Evolutionary conservation across 352 stramenopile species (phyloP).

Genomic region (Pythium phragmitis): DNA sequence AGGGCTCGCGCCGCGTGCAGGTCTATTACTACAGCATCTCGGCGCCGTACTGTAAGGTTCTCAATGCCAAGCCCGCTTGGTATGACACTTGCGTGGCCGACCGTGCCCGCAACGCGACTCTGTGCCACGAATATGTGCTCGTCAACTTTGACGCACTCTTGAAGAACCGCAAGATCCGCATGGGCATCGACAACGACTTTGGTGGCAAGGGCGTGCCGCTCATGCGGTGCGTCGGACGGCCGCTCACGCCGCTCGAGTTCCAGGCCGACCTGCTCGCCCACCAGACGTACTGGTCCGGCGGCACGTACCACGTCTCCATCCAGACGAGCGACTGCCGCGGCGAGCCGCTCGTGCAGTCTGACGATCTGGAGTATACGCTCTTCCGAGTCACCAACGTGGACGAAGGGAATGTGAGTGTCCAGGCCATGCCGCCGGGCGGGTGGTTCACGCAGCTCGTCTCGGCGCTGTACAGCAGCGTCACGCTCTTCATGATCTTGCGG

Average conservation of each 20-base stretch:
- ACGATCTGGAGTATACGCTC: conserved; percentile 37
- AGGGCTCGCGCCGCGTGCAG: conserved; percentile 26
- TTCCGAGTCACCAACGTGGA: conserved; percentile 43
- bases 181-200: conserved; percentile 37
- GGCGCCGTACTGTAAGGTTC: conserved; percentile 28
- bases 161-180: conserved; percentile 35
- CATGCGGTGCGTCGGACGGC: conserved; percentile 44
- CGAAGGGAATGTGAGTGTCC: conserved; percentile 37
- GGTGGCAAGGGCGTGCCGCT: conserved; percentile 42
- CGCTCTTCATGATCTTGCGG: conserved; percentile 36
- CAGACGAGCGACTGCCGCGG: conserved; percentile 50
- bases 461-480: conserved; percentile 40
- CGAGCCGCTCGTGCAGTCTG: conserved; percentile 33
- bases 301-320: conserved; percentile 43
- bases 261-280: conserved; percentile 58
- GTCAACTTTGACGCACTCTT: conserved; percentile 42
- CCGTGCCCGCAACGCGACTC: conserved; percentile 29
- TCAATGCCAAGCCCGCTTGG: conserved; percentile 7
- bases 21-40: conserved; percentile 38
- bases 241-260: conserved; percentile 38
- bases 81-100: conserved; percentile 32
- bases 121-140: conserved; percentile 47
- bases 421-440: conserved; percentile 36
- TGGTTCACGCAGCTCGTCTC: conserved; percentile 39
- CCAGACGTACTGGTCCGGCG: conserved; percentile 50